A percentile compares a stretch with the other conserved stretches of the same genome.
These are phyloP conservation scores for Clonostachys rhizophaga DNA, from an alignment of 2,329 filamentous ascomycete species.

Conservation along the genomic window DNA sequence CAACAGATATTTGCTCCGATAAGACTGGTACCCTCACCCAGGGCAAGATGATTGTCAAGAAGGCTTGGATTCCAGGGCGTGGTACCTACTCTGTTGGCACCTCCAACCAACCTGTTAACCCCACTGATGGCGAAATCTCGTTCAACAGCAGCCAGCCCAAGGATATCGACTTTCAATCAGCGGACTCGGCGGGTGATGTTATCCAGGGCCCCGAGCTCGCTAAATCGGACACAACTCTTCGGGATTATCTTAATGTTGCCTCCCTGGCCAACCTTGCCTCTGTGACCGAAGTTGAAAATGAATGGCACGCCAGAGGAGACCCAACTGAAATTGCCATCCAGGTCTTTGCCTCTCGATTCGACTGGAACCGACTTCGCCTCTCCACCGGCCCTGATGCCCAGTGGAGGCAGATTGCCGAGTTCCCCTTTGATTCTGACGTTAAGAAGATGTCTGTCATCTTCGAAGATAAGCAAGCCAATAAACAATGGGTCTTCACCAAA, in stretches of 20 bases:
- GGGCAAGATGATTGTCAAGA: constrained; percentile 48
- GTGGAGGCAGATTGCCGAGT: constrained; percentile 41
- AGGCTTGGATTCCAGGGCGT: constrained; percentile 43
- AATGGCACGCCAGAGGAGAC: constrained; percentile 62
- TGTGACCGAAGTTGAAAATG: constrained; percentile 46
- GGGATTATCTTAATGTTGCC: constrained; percentile 56
- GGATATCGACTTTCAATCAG: constrained; percentile 29
- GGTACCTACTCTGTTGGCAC: constrained; percentile 40
- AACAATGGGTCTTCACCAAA: constrained; percentile 47
- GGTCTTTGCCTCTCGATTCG: constrained; percentile 50
- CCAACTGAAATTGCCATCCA: constrained; percentile 55
- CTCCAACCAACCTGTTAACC: constrained; percentile 53
- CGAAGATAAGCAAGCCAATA: constrained; percentile 16
- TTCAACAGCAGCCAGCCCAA: constrained; percentile 27
- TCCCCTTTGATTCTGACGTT: constrained; percentile 52
- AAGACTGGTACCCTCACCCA: constrained; percentile 52
- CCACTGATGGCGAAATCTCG: constrained; percentile 41
- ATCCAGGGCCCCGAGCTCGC: constrained; percentile 22
- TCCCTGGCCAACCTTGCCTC: constrained; percentile 62
- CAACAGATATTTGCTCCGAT: constrained; percentile 46
- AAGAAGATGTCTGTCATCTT: constrained; percentile 57
- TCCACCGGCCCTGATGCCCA: constrained; percentile 11
- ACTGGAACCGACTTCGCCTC: constrained; percentile 26
- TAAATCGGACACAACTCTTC: constrained; percentile 39
- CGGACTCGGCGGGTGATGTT: constrained; percentile 16